Evolutionary conservation across 108 stramenopile genomes (phyloP).

Genomic region (Heterococcus sp.): DNA sequence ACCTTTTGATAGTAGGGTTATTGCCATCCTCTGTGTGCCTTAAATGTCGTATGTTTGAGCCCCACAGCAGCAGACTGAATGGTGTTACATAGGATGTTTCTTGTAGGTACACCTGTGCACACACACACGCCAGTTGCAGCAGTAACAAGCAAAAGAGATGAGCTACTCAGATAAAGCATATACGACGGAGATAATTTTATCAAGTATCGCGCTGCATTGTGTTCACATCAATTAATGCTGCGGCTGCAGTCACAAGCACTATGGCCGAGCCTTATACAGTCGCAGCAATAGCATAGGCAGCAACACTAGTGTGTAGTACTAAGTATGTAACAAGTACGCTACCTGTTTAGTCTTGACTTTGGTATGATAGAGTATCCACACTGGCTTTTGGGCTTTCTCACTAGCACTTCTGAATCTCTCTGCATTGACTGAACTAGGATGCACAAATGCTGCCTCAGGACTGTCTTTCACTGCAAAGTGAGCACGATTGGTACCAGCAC

Average conservation of each 20-base stretch:
- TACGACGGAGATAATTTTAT: not conserved
- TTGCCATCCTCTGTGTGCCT: not conserved
- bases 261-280: too few relatives aligned
- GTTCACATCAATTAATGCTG: not conserved
- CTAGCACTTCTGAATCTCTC: slow-evolving; percentile 3
- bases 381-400: not conserved
- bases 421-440: slow-evolving; percentile 36
- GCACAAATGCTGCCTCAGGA: slow-evolving; percentile 20
- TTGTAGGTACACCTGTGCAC: slow-evolving; percentile 23
- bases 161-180: not conserved
- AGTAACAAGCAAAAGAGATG: not conserved
- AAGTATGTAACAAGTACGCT: not conserved
- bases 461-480: slow-evolving; percentile 28
- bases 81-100: slow-evolving; percentile 36
- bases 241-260: too few relatives aligned
- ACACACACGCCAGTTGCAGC: too few relatives aligned
- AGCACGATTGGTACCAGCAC: not conserved
- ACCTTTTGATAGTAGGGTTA: not conserved
- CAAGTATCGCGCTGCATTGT: not conserved
- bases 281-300: not conserved
- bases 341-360: slow-evolving; percentile 35
- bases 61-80: slow-evolving; percentile 43
- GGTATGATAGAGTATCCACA: slow-evolving; percentile 32
- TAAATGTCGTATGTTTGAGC: slow-evolving; percentile 21
- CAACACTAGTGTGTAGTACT: not conserved